These are phyloP conservation scores for Penicillium sclerotiorum DNA, from an alignment of 2,329 filamentous ascomycete species.

Conservation along the genomic window DNA sequence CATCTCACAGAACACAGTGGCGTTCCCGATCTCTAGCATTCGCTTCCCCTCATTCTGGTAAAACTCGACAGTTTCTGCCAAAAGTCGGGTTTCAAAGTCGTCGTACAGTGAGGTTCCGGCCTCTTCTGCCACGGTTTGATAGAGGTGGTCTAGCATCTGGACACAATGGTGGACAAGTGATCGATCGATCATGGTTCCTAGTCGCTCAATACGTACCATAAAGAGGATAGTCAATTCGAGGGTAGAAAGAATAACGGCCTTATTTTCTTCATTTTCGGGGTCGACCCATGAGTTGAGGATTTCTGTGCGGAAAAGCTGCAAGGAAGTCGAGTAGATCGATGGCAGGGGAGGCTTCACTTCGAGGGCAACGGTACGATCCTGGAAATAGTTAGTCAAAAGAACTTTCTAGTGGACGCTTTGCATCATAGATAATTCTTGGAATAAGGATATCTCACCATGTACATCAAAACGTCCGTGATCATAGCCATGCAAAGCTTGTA, in stretches of 20 bases:
- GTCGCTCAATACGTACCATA: slow-evolving; percentile 88
- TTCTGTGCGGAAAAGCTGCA: slow-evolving; percentile 84
- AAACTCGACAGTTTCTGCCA: slow-evolving; percentile 70
- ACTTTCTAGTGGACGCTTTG: too few relatives aligned
- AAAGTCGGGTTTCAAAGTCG: slow-evolving; percentile 82
- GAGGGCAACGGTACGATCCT: slow-evolving; percentile 79
- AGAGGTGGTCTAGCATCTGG: slow-evolving; percentile 86
- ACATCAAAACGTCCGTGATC: slow-evolving; percentile 96
- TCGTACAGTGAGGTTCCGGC: slow-evolving; percentile 82
- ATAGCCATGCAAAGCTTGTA: slow-evolving; percentile 94
- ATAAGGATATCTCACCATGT: slow-evolving; percentile 63
- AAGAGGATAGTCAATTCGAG: slow-evolving; percentile 83
- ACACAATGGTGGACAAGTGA: slow-evolving; percentile 79
- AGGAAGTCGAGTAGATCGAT: slow-evolving; percentile 80
- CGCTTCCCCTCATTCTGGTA: slow-evolving; percentile 75
- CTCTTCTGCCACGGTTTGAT: slow-evolving; percentile 76
- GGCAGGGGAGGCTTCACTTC: slow-evolving; percentile 73
- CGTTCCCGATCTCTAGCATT: slow-evolving; percentile 76
- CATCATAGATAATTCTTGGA: too few relatives aligned
- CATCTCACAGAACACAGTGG: slow-evolving; percentile 77
- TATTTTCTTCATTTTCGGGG: slow-evolving; percentile 43
- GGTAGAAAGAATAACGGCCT: slow-evolving; percentile 66
- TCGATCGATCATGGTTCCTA: slow-evolving; percentile 86
- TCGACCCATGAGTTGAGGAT: slow-evolving; percentile 67
- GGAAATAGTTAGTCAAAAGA: not conserved